Evolutionary conservation across 257 asterid species (phyloP).

Genomic region (Nicotiana attenuata): DNA sequence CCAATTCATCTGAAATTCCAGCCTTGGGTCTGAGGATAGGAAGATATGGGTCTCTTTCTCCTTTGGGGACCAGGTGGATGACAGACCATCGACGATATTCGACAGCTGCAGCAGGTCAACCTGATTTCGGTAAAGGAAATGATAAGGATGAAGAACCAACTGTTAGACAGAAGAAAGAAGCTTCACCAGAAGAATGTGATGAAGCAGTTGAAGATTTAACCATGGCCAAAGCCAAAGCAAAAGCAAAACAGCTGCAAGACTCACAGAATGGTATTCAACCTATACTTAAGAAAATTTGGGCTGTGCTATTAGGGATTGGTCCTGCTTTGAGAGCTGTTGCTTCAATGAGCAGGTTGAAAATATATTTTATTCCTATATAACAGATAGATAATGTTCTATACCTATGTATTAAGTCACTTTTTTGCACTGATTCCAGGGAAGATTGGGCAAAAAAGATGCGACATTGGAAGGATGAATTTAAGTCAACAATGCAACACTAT

Average conservation of each 20-base stretch:
- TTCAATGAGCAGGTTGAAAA: slow-evolving; percentile 85
- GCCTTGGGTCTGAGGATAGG: slow-evolving; percentile 29
- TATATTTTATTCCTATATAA: neutral
- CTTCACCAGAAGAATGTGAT: slow-evolving; percentile 98
- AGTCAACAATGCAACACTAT: slow-evolving; percentile 81
- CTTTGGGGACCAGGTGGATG: slow-evolving; percentile 47
- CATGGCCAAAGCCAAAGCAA: slow-evolving; percentile 84
- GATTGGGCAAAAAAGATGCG: slow-evolving; percentile 76
- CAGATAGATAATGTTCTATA: neutral
- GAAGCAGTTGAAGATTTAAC: slow-evolving; percentile 94
- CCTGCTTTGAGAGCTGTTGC: slow-evolving; percentile 88
- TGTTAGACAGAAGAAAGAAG: slow-evolving; percentile 68
- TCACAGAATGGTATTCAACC: slow-evolving; percentile 49
- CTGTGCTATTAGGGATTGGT: slow-evolving; percentile 80
- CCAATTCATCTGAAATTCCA: slow-evolving; percentile 25
- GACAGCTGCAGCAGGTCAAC: slow-evolving; percentile 65
- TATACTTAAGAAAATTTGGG: slow-evolving; percentile 67
- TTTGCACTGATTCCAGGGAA: slow-evolving; percentile 38
- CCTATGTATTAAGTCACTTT: slow-evolving; percentile 18
- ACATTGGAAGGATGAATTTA: slow-evolving; percentile 83
- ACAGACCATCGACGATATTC: slow-evolving; percentile 37
- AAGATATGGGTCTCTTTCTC: slow-evolving; percentile 27
- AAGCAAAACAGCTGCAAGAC: slow-evolving; percentile 81
- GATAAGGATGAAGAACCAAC: slow-evolving; percentile 53
- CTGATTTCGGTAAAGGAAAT: slow-evolving; percentile 38